Percentiles rank a stretch among this genome's conserved stretches.
phyloP scores from a whole-genome alignment of 176 grass and related monocot genomes.

The Triticum monococcum region DNA sequence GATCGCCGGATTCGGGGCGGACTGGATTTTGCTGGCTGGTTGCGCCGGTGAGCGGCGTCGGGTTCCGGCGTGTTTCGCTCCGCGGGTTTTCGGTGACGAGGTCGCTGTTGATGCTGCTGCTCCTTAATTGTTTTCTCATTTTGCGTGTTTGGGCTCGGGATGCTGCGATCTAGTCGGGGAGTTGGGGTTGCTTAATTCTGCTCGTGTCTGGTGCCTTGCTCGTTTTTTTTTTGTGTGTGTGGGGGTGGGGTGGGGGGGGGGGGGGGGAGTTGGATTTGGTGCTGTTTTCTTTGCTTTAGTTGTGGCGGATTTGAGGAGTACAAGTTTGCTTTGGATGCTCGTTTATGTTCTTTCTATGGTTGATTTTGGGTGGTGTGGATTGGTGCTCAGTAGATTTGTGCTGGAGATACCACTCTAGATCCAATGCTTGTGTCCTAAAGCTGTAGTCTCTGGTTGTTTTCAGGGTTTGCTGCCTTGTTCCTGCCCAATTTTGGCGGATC shows the following conservation, averaged over 20 bases:
- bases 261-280: constrained; percentile 6
- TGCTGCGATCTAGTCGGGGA: not conserved
- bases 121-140: constrained; percentile 20
- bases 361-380: not conserved
- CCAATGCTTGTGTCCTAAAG: constrained; percentile 10
- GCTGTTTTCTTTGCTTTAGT: not conserved
- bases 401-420: constrained; percentile 16
- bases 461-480: not conserved
- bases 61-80: not conserved
- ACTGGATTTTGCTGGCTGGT: not conserved
- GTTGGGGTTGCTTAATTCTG: constrained; percentile 20
- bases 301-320: constrained; percentile 4
- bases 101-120: not conserved
- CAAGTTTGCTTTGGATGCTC: not conserved
- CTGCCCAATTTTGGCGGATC: constrained; percentile 37
- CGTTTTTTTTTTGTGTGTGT: too few relatives aligned
- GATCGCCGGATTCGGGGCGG: constrained; percentile 28
- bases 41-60: not conserved
- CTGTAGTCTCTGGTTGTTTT: constrained; percentile 8
- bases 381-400: constrained; percentile 4
- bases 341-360: not conserved
- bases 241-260: too few relatives aligned
- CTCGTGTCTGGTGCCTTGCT: not conserved
- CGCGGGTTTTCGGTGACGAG: not conserved
- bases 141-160: not conserved